Percentiles rank a stretch among this genome's conserved stretches.
phyloP scores from a whole-genome alignment of 345 rosid genomes.

The Brassica nigra region DNA sequence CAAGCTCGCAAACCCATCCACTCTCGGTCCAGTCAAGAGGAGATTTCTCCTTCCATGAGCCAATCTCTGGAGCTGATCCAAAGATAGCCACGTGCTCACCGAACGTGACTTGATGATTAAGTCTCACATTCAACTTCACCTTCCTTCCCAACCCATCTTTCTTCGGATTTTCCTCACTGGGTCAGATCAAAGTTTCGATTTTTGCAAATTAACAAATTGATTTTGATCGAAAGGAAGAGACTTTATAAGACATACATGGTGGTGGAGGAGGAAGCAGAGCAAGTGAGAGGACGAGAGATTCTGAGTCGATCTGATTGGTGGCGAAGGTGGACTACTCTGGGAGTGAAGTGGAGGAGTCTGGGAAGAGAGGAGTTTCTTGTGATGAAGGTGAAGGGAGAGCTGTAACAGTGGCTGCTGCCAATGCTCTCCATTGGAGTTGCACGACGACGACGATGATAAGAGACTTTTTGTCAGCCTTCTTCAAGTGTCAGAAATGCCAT shows the following conservation, averaged over 20 bases:
- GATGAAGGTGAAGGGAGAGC: slow-evolving; percentile 37
- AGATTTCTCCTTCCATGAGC: slow-evolving; percentile 87
- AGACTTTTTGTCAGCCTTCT: slow-evolving; percentile 18
- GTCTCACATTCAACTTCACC: slow-evolving; percentile 54
- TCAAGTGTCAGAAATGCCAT: background rate
- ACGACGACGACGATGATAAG: slow-evolving; percentile 10
- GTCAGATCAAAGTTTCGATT: background rate
- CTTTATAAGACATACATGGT: slow-evolving; percentile 25
- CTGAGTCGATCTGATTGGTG: slow-evolving; percentile 23
- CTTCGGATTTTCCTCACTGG: slow-evolving; percentile 57
- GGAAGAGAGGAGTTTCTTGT: slow-evolving; percentile 33
- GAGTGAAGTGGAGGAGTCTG: slow-evolving; percentile 25
- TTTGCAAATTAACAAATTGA: background rate
- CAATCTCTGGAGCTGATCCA: slow-evolving; percentile 79
- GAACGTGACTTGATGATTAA: slow-evolving; percentile 79
- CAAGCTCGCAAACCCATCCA: slow-evolving; percentile 80
- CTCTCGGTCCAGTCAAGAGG: slow-evolving; percentile 72
- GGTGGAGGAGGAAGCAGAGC: slow-evolving; percentile 34
- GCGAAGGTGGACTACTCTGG: slow-evolving; percentile 1
- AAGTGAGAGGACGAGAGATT: slow-evolving; percentile 28
- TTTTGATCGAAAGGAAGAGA: background rate
- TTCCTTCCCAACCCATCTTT: slow-evolving; percentile 46
- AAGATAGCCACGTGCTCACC: slow-evolving; percentile 75
- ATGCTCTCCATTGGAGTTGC: slow-evolving; percentile 36
- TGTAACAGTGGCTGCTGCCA: slow-evolving; percentile 38